These are phyloP conservation scores for Platismatia glauca DNA, from an alignment of 495 filamentous ascomycete genomes.

Conservation along the genomic window DNA sequence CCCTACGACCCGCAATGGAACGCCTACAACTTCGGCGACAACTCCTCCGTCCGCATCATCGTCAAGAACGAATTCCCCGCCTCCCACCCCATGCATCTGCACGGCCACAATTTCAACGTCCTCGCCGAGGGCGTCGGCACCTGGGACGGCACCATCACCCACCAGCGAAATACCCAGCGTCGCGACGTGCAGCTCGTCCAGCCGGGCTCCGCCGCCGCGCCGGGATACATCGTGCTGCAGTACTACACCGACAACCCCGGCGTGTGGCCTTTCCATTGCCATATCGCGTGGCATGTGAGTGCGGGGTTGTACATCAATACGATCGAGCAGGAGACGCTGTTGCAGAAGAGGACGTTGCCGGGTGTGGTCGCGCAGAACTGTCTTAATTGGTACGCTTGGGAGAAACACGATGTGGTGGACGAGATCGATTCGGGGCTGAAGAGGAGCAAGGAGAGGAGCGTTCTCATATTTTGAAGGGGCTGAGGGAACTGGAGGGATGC, in stretches of 20 bases:
- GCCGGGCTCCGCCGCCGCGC: slow-evolving; percentile 27
- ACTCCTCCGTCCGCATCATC: slow-evolving; percentile 46
- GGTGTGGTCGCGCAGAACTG: slow-evolving; percentile 20
- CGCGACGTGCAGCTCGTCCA: slow-evolving; percentile 53
- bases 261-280: slow-evolving; percentile 28
- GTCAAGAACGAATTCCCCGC: slow-evolving; percentile 40
- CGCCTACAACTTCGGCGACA: slow-evolving; percentile 47
- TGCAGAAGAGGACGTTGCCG: slow-evolving; percentile 24
- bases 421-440: slow-evolving; percentile 21
- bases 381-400: slow-evolving; percentile 23
- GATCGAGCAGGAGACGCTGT: slow-evolving; percentile 20
- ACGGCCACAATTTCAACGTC: slow-evolving; percentile 36
- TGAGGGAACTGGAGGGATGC: no score
- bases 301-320: slow-evolving; percentile 27
- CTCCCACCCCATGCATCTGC: slow-evolving; percentile 35
- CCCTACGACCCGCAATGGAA: slow-evolving; percentile 40
- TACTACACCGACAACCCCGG: slow-evolving; percentile 24
- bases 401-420: slow-evolving; percentile 17
- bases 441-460: background rate
- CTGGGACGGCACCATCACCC: slow-evolving; percentile 29
- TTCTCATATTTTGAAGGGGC: background rate
- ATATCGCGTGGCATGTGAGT: slow-evolving; percentile 29
- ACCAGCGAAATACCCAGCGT: slow-evolving; percentile 39
- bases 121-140: slow-evolving; percentile 28
- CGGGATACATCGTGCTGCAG: slow-evolving; percentile 27